Base-by-base conservation (phyloP, 495 filamentous ascomycete species). In the Xylaria grammica region DNA sequence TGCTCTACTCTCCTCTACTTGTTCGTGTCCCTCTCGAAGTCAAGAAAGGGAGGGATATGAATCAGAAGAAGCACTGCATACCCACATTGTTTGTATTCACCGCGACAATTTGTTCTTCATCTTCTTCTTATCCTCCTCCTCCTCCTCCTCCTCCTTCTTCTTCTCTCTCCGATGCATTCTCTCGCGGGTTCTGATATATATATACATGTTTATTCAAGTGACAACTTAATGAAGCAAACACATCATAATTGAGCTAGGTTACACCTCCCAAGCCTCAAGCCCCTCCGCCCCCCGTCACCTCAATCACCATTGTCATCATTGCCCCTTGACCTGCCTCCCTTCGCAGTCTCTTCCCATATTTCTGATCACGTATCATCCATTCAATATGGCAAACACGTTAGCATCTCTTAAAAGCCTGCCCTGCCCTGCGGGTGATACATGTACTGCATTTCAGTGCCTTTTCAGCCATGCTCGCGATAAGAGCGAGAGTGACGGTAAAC, bases 351-450 rank as follows among this genome's bases (percentile, higher is more conserved):
- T 51, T 51, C 30, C 45, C 36, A 22, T 46, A 40, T 48, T 45
- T 4, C 22, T 46, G 26, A 26, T 26, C 45, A 45, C 20, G 17
- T 54, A 24, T 8, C 22, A 65, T 48, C 34, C 40, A 61, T 26
- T 61, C 61, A 78, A 66, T 6, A 93, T 93, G 90, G 90, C 91
- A 68, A 77, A 84, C 15, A 77, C 89, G 6, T 79, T 89, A 13
- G 86, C 86, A 4, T 76, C 88, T 32, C 90, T 93, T 74, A 87
- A 83, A 67, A 79, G 79, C 29, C 79, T 92, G 29, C 76, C 82
- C 30, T 94, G 91, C 72, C 90, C 90, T 0, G 74, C 85, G 52
- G 82, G 84, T 17, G 76, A 86, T 64, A 62, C 52, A 4, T 84
- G 81, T 66, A 73, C 66, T 22, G 71, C 74, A 15, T 69, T 77